phyloP scores from a whole-genome alignment of 352 stramenopile genomes.

The Globisporangium nodosum region DNA sequence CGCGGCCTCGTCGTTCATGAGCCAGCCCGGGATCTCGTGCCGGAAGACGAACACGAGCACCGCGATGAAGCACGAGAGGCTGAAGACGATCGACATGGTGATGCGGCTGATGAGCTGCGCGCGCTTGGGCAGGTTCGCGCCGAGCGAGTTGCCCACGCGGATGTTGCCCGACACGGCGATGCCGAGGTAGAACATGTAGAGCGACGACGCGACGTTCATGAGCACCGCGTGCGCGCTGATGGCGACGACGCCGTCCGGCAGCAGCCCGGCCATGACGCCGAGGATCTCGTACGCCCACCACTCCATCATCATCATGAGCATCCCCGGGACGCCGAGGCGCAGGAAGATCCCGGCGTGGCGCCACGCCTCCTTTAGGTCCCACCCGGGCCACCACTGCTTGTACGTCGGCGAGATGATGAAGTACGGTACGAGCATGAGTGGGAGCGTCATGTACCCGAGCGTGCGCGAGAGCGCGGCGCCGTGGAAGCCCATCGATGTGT shows the following conservation, averaged over 20 bases:
- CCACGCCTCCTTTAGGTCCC: constrained; percentile 42
- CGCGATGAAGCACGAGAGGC: constrained; percentile 27
- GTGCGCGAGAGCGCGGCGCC: constrained; percentile 61
- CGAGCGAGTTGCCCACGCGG: constrained; percentile 68
- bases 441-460: constrained; percentile 43
- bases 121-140: constrained; percentile 47
- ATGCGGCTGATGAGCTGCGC: constrained; percentile 47
- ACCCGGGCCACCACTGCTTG: constrained; percentile 61
- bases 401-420: constrained; percentile 30
- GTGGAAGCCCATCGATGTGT: constrained; percentile 66
- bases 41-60: constrained; percentile 32
- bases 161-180: constrained; percentile 60
- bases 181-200: constrained; percentile 78
- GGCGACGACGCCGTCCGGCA: constrained; percentile 48
- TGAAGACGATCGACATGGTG: constrained; percentile 22
- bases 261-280: constrained; percentile 57
- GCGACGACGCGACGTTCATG: constrained; percentile 57
- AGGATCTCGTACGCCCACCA: constrained; percentile 81
- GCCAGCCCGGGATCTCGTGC: constrained; percentile 30
- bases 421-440: constrained; percentile 46
- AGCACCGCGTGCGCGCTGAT: constrained; percentile 70
- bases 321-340: constrained; percentile 44
- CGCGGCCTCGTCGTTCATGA: constrained; percentile 31
- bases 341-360: constrained; percentile 54
- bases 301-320: constrained; percentile 64